phyloP scores from a whole-genome alignment of 495 filamentous ascomycete species.

The Aspergillus heteromorphus region DNA sequence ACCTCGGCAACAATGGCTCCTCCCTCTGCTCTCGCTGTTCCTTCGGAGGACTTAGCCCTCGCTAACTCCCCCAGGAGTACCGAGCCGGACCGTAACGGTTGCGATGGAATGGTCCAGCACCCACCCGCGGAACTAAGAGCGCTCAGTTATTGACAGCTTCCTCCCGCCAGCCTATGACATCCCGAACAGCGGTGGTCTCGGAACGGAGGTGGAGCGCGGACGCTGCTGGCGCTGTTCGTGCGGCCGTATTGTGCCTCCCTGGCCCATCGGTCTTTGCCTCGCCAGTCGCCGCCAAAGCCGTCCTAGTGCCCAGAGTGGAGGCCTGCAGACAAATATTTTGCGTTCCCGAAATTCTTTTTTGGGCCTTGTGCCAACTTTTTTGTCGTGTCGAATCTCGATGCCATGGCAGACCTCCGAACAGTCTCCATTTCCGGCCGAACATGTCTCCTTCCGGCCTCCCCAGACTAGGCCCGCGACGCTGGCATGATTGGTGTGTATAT shows the following conservation, averaged over 20 bases:
- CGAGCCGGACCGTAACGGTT: conserved; percentile 2
- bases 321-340: conserved; percentile 1
- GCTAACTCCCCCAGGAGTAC: background rate
- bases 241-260: background rate
- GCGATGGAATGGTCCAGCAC: conserved; percentile 1
- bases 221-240: background rate
- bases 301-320: background rate
- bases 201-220: background rate
- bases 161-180: background rate
- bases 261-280: background rate
- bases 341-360: background rate
- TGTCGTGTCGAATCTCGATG: background rate
- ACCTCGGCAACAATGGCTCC: background rate
- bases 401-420: background rate
- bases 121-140: background rate
- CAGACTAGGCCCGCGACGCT: background rate
- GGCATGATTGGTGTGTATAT: background rate
- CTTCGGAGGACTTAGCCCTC: background rate
- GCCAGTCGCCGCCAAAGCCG: background rate
- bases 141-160: background rate
- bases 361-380: background rate
- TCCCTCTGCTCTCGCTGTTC: background rate
- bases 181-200: background rate
- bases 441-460: background rate
- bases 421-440: conserved; percentile 3